phyloP scores from a whole-genome alignment of 495 filamentous ascomycete genomes.

The Penicillium fimorum region DNA sequence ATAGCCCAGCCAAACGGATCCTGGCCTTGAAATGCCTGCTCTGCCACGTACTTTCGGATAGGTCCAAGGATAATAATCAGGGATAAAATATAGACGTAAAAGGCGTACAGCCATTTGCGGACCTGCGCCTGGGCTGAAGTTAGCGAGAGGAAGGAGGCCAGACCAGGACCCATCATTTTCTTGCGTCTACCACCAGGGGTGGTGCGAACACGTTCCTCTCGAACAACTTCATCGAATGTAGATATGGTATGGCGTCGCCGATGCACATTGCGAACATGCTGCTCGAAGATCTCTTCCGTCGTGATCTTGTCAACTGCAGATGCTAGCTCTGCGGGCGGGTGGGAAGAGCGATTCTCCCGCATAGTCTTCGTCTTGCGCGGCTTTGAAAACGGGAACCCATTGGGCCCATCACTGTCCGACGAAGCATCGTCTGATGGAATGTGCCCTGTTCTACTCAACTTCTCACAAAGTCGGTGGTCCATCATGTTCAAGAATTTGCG shows the following conservation, averaged over 20 bases:
- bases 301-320: conserved; percentile 25
- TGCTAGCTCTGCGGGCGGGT: conserved; percentile 12
- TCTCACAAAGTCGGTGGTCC: conserved; percentile 48
- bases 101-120: conserved; percentile 81
- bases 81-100: conserved; percentile 69
- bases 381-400: conserved; percentile 18
- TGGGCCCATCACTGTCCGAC: conserved; percentile 46
- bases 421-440: conserved; percentile 30
- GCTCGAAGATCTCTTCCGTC: conserved; percentile 27
- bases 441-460: conserved; percentile 35
- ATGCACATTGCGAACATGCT: conserved; percentile 13
- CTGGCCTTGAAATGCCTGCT: conserved; percentile 61
- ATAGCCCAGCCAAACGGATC: conserved; percentile 94
- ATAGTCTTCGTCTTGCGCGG: conserved; percentile 34
- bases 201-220: conserved; percentile 40
- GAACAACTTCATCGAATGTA: conserved; percentile 34
- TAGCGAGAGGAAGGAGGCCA: conserved; percentile 74
- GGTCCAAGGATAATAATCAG: conserved; percentile 63
- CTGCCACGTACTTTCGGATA: conserved; percentile 65
- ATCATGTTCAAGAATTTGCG: conserved; percentile 52
- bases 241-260: conserved; percentile 56
- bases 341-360: conserved; percentile 21
- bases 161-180: conserved; percentile 60
- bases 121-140: conserved; percentile 72
- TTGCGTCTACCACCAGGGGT: conserved; percentile 67